These are phyloP conservation scores for Medicago lupulina DNA, from an alignment of 306 rosid genomes.

Conservation along the genomic window DNA sequence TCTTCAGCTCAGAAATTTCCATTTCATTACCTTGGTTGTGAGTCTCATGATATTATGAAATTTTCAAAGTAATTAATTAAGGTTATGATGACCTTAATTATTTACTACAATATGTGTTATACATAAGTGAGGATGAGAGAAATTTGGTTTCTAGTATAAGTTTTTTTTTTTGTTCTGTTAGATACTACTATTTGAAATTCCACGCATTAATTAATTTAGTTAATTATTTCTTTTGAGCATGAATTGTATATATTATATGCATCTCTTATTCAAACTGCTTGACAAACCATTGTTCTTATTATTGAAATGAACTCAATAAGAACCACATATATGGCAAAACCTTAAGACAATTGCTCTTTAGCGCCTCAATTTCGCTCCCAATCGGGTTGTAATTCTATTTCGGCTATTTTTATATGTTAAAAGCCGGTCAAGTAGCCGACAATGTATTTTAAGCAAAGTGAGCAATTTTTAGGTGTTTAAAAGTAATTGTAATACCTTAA, in stretches of 20 bases:
- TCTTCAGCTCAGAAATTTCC: constrained; percentile 74
- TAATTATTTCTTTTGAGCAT: constrained; percentile 12
- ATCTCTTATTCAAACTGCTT: not conserved
- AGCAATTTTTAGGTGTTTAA: no score
- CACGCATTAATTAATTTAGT: constrained; percentile 1
- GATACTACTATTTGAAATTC: not conserved
- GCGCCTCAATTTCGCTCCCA: no score
- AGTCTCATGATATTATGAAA: constrained; percentile 28
- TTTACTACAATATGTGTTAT: not conserved
- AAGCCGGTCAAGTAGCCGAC: no score
- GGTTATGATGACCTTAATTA: not conserved
- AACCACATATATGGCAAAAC: not conserved
- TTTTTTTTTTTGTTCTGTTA: not conserved
- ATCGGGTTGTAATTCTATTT: no score
- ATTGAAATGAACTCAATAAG: not conserved
- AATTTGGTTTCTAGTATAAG: not conserved
- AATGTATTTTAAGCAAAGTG: no score
- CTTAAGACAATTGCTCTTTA: not conserved
- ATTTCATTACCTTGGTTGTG: constrained; percentile 77
- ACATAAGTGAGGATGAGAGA: not conserved
- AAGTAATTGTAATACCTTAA: no score
- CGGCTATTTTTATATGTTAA: no score
- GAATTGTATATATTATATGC: constrained; percentile 23
- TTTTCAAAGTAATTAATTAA: constrained; percentile 1
- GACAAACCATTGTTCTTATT: not conserved